Conservation (phyloP, 176 grass and related monocot genomes). For the Raddia distichophylla region DNA sequence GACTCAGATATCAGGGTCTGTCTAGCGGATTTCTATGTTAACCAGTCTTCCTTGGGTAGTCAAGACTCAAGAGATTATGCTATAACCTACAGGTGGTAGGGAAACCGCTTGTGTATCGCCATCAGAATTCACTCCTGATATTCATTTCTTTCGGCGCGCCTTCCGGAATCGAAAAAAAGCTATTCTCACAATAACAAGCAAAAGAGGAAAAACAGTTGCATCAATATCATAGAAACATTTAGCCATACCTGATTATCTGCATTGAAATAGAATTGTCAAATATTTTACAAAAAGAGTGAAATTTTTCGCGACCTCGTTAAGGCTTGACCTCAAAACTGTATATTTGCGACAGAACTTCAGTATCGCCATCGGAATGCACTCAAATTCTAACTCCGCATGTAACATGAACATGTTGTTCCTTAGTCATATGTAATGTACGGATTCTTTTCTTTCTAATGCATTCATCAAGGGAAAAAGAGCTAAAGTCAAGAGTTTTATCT, state of each 20-base stretch:
- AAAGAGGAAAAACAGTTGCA: not conserved
- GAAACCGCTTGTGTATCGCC: not conserved
- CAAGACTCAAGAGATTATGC: too few relatives aligned
- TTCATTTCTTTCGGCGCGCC: too few relatives aligned
- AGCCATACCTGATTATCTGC: not conserved
- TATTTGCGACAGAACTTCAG: not conserved
- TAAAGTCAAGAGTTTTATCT: not conserved
- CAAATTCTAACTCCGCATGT: not conserved
- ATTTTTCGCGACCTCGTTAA: too few relatives aligned
- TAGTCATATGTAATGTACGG: not conserved
- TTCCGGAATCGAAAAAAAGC: not conserved
- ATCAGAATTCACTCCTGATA: too few relatives aligned
- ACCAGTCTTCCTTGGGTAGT: not conserved
- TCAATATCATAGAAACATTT: too few relatives aligned
- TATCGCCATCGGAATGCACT: not conserved
- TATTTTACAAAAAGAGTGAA: too few relatives aligned
- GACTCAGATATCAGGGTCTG: too few relatives aligned
- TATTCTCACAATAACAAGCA: not conserved
- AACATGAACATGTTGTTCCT: not conserved
- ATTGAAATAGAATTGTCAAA: not conserved
- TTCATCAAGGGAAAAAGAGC: not conserved
- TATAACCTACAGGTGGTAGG: not conserved
- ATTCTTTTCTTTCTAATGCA: not conserved
- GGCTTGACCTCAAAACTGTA: not conserved
- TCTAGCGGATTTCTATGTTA: not conserved